phyloP scores from a whole-genome alignment of 495 filamentous ascomycete genomes.

The Neurospora cerealis region DNA sequence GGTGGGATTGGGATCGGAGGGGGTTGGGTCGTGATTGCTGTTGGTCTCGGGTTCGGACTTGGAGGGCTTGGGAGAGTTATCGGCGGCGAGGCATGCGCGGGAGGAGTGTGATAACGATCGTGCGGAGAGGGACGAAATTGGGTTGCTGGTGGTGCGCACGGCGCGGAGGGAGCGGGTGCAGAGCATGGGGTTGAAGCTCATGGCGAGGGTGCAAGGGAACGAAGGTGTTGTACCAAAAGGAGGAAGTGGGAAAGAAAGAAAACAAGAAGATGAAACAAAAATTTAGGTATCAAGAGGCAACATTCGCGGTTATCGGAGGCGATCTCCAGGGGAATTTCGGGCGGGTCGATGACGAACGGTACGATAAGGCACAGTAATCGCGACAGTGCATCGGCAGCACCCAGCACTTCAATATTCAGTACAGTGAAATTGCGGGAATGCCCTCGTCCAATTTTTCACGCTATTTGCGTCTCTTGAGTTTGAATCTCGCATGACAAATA shows the following conservation, averaged over 20 bases:
- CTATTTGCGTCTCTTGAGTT: too few relatives aligned
- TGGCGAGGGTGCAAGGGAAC: background rate
- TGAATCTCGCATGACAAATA: too few relatives aligned
- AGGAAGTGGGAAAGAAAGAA: too few relatives aligned
- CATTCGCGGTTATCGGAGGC: background rate
- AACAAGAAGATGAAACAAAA: background rate
- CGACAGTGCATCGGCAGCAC: background rate
- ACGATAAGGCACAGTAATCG: slow-evolving; percentile 1
- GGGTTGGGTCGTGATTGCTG: background rate
- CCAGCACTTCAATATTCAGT: too few relatives aligned
- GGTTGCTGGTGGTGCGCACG: background rate
- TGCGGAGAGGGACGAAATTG: background rate
- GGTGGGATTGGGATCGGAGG: background rate
- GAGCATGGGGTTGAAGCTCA: slow-evolving; percentile 8
- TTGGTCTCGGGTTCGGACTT: background rate
- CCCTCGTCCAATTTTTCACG: too few relatives aligned
- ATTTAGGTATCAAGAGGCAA: background rate
- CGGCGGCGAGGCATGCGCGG: background rate
- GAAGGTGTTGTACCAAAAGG: background rate
- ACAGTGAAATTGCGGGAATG: too few relatives aligned
- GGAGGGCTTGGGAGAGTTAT: background rate
- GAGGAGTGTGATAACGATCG: background rate
- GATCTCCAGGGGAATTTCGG: background rate
- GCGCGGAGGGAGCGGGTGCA: slow-evolving; percentile 8
- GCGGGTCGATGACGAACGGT: slow-evolving; percentile 1